phyloP scores from a whole-genome alignment of 1,284 basidiomycete genomes.

The Irpex sp. region DNA sequence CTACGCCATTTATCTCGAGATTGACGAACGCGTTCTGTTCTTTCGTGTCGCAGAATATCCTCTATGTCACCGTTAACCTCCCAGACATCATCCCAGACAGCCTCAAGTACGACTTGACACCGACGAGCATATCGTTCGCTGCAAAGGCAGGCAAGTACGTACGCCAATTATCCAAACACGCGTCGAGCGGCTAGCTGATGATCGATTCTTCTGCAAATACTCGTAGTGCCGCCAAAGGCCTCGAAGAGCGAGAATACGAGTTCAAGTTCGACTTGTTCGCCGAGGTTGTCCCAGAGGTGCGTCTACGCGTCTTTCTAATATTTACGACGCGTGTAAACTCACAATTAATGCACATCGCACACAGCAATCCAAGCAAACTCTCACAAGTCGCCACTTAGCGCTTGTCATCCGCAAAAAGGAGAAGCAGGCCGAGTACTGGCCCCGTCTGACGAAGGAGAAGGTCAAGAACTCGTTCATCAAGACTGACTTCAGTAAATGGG shows the following conservation, averaged over 20 bases:
- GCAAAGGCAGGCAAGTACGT: slow-evolving; percentile 72
- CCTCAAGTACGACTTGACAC: slow-evolving; percentile 62
- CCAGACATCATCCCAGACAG: slow-evolving; percentile 69
- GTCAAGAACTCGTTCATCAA: slow-evolving; percentile 76
- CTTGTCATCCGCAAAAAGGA: slow-evolving; percentile 82
- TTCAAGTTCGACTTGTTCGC: slow-evolving; percentile 73
- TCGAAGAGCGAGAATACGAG: slow-evolving; percentile 61
- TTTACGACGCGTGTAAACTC: neutral
- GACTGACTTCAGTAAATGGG: slow-evolving; percentile 92
- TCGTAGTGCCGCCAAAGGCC: slow-evolving; percentile 44
- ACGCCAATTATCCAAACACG: neutral
- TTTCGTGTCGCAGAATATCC: slow-evolving; percentile 57
- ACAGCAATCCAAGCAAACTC: slow-evolving; percentile 61
- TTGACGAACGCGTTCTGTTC: neutral
- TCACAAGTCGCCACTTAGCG: slow-evolving; percentile 65
- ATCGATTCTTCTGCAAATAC: slow-evolving; percentile 22
- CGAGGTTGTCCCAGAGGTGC: slow-evolving; percentile 73
- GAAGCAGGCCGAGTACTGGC: slow-evolving; percentile 78
- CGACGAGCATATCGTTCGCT: slow-evolving; percentile 65
- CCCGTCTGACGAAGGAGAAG: slow-evolving; percentile 86
- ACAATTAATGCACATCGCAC: slow-evolving; percentile 1
- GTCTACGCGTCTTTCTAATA: slow-evolving; percentile 14
- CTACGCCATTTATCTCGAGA: neutral
- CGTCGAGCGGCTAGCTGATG: slow-evolving; percentile 9
- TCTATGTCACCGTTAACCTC: slow-evolving; percentile 83